Evolutionary conservation across 306 rosid genomes (phyloP).

Genomic region (Mucuna pruriens): DNA sequence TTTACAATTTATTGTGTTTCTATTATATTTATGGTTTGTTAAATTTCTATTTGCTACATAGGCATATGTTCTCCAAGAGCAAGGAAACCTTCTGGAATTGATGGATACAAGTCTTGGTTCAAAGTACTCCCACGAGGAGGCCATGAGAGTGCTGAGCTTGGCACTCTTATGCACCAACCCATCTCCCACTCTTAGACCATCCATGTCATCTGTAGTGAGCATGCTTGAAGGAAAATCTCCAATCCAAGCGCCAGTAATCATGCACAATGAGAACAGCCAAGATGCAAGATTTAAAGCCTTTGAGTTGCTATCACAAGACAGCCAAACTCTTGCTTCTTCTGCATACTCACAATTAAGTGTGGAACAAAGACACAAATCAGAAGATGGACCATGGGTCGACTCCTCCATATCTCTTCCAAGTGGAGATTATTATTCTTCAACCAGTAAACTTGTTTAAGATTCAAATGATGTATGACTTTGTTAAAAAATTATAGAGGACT

Average conservation of each 20-base stretch:
- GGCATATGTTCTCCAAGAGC: constrained; percentile 87
- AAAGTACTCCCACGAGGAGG: constrained; percentile 59
- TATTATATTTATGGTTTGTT: not conserved
- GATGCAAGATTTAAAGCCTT: constrained; percentile 66
- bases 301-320: constrained; percentile 57
- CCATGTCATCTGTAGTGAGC: constrained; percentile 78
- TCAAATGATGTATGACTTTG: not conserved
- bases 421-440: constrained; percentile 44
- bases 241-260: constrained; percentile 49
- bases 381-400: constrained; percentile 60
- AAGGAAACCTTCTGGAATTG: constrained; percentile 74
- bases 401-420: constrained; percentile 55
- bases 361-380: constrained; percentile 39
- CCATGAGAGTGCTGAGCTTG: constrained; percentile 64
- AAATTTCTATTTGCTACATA: constrained; percentile 28
- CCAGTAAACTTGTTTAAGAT: constrained; percentile 34
- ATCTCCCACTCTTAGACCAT: constrained; percentile 78
- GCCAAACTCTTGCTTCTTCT: constrained; percentile 53
- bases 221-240: constrained; percentile 83
- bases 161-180: constrained; percentile 79
- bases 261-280: constrained; percentile 32
- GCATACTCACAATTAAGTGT: constrained; percentile 47
- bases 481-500: not conserved
- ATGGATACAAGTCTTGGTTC: constrained; percentile 72
- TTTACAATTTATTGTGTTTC: not conserved